Evolutionary conservation across 306 rosid species (phyloP).

Genomic region (Prunus armeniaca): DNA sequence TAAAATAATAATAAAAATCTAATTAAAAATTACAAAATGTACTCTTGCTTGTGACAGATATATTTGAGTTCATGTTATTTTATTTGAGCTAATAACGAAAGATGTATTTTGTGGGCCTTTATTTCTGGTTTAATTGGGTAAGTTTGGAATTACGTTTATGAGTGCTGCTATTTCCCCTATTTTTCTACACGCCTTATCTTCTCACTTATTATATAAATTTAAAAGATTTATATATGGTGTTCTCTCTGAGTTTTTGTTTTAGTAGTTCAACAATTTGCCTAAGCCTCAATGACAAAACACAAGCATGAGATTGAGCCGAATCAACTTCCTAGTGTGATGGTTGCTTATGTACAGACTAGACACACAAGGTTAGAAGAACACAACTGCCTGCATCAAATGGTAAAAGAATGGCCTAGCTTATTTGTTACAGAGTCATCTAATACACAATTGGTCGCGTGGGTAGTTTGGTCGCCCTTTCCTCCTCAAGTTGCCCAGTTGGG

Average conservation of each 20-base stretch:
- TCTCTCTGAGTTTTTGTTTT: background rate
- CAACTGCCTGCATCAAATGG: background rate
- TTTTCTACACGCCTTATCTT: no score
- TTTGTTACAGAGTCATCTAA: background rate
- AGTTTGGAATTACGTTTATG: no score
- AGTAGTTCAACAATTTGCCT: background rate
- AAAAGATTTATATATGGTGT: background rate
- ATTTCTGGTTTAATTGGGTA: no score
- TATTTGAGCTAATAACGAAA: no score
- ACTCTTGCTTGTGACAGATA: no score
- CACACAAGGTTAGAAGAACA: background rate
- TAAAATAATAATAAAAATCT: no score
- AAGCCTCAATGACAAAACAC: background rate
- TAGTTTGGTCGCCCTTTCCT: no score
- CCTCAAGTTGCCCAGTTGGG: no score
- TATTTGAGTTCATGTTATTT: no score
- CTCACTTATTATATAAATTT: fast-evolving
- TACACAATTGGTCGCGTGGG: no score
- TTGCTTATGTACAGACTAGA: background rate
- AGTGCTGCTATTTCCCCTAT: fast-evolving
- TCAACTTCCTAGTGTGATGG: background rate
- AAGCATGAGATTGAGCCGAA: background rate
- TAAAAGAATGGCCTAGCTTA: background rate
- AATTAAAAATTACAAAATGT: no score
- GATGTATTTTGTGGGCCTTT: no score